phyloP scores from a whole-genome alignment of 2,329 filamentous ascomycete species.

The Parastagonospora nodorum region DNA sequence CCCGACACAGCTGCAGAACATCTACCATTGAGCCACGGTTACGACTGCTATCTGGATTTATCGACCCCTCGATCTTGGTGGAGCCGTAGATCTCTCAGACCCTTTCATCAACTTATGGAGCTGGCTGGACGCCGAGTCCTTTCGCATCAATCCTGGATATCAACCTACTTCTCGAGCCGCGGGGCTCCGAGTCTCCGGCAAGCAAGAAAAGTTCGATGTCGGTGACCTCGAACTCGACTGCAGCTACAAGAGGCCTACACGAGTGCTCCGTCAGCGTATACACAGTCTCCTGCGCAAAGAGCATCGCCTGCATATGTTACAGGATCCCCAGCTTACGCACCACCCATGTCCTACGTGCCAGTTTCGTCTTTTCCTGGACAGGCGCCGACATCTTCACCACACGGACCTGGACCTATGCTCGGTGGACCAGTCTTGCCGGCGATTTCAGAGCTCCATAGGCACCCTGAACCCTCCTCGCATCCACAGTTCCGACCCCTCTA shows the following conservation, averaged over 20 bases:
- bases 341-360: slow-evolving; percentile 36
- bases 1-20: slow-evolving; percentile 7
- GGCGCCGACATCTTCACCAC: slow-evolving; percentile 29
- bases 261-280: slow-evolving; percentile 43
- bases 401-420: slow-evolving; percentile 35
- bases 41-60: slow-evolving; percentile 2
- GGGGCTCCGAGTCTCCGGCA: slow-evolving; percentile 71
- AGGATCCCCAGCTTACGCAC: slow-evolving; percentile 38
- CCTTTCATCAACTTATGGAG: slow-evolving; percentile 41
- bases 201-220: slow-evolving; percentile 52
- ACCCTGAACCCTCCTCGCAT: slow-evolving; percentile 46
- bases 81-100: slow-evolving; percentile 19
- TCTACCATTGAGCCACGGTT: slow-evolving; percentile 2
- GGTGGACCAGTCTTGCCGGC: slow-evolving; percentile 47
- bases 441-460: slow-evolving; percentile 44
- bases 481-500: slow-evolving; percentile 47
- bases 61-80: slow-evolving; percentile 11
- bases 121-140: slow-evolving; percentile 51
- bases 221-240: slow-evolving; percentile 46
- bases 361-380: slow-evolving; percentile 31
- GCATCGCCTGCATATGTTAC: slow-evolving; percentile 38
- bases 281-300: slow-evolving; percentile 41
- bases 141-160: slow-evolving; percentile 87
- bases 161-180: slow-evolving; percentile 80
- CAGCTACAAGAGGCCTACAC: slow-evolving; percentile 48